Evolutionary conservation across 2,329 filamentous ascomycete species (phyloP).

Genomic region (Penicillium sp.): DNA sequence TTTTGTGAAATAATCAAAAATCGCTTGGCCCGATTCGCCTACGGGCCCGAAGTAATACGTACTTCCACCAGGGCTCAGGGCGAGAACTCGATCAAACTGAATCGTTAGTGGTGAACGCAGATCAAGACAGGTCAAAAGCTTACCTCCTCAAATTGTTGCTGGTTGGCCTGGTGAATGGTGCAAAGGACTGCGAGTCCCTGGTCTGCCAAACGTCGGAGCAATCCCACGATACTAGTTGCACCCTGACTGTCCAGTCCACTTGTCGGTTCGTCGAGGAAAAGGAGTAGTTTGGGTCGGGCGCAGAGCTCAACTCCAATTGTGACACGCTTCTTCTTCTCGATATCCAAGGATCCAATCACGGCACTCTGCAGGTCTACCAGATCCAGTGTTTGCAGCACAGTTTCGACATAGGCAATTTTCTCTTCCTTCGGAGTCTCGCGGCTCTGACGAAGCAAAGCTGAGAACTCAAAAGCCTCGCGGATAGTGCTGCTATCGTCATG

Average conservation of each 20-base stretch:
- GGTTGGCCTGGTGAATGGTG: constrained; percentile 68
- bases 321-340: constrained; percentile 66
- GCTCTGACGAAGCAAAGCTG: constrained; percentile 59
- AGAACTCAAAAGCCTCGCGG: constrained; percentile 65
- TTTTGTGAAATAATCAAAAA: constrained; percentile 53
- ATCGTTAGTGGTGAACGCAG: constrained; percentile 6
- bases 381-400: constrained; percentile 60
- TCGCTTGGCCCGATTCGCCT: constrained; percentile 61
- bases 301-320: constrained; percentile 70
- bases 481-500: constrained; percentile 66
- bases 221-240: constrained; percentile 62
- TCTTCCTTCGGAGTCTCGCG: constrained; percentile 50
- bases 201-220: constrained; percentile 61
- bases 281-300: constrained; percentile 61
- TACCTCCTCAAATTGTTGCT: constrained; percentile 55
- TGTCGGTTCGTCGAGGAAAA: constrained; percentile 69
- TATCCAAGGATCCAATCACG: constrained; percentile 59
- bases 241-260: constrained; percentile 64
- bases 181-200: constrained; percentile 67
- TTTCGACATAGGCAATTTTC: constrained; percentile 63
- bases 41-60: constrained; percentile 62
- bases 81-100: constrained; percentile 69
- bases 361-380: constrained; percentile 62
- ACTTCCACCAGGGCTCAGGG: constrained; percentile 64
- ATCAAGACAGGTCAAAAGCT: background rate